A percentile compares a stretch with the other conserved stretches of the same genome.
phyloP scores from a whole-genome alignment of 208 protist species.

The Polymyxa betae region DNA sequence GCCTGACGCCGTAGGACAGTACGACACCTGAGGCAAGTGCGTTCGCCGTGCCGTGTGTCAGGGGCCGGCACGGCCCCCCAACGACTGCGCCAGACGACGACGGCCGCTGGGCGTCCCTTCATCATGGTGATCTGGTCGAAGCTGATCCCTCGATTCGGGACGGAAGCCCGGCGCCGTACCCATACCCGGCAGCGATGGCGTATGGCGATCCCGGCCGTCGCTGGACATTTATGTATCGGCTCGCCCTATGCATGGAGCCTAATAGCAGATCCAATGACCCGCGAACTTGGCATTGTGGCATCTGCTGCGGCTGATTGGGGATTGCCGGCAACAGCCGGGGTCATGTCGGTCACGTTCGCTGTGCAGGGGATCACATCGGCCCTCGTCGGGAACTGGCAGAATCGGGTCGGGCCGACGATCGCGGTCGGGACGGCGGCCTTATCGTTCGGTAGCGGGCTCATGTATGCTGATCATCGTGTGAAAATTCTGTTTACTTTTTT shows the following conservation, averaged over 20 bases:
- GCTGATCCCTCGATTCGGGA: neutral
- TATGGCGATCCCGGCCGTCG: conserved; percentile 35
- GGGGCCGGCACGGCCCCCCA: no score
- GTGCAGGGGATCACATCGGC: conserved; percentile 47
- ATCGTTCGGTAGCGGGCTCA: conserved; percentile 38
- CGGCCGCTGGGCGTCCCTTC: neutral
- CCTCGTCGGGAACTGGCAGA: conserved; percentile 49
- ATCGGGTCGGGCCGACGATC: conserved; percentile 51
- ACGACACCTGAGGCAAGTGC: no score
- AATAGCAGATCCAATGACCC: conserved; percentile 59
- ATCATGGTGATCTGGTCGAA: conserved; percentile 22
- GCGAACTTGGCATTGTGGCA: conserved; percentile 55
- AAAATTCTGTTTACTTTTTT: neutral
- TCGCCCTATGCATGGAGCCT: conserved; percentile 61
- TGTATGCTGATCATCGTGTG: conserved; percentile 45
- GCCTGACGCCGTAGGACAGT: no score
- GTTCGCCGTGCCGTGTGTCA: no score
- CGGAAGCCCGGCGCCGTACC: neutral
- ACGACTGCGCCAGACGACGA: no score
- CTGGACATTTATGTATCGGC: conserved; percentile 55
- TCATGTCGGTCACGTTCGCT: conserved; percentile 41
- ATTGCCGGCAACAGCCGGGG: conserved; percentile 38
- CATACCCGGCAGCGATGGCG: neutral
- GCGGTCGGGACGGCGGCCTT: neutral
- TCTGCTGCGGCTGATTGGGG: conserved; percentile 55